Evolutionary conservation across 768 basidiomycete species (phyloP), one percentile per base, ranked within the genome.

Genomic region (Mrakia gelida): DNA sequence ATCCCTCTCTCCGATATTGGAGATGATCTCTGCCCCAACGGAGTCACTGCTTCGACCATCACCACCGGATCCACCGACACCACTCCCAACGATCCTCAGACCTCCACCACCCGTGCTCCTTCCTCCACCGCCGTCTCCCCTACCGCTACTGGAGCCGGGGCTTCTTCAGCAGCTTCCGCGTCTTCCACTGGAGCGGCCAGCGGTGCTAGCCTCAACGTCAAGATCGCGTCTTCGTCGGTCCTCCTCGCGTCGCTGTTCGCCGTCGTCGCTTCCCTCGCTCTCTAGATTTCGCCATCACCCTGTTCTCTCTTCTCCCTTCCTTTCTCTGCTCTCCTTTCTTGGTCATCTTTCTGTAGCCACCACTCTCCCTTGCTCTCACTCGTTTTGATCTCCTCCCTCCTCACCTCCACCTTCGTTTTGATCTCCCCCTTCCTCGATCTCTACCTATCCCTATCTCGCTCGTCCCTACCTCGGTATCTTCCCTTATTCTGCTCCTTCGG

Each of bases 31-130:
- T 79, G 78, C 68, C 73, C 73, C n/a, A 71, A 71, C 54, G 78
- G 78, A 34, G 74, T 75, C 23, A 79, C 67, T 21, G 78, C 73
- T 9, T 79, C 78, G 41, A 79, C 73, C 3, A 59, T 56, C 49
- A 79, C 63, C 38, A 63, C 49, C 28, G 74, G 67, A 10, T 75
- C 78, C 21, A 74, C 43, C 56, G 77, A 77, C 54, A 43, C 76
- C 70, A 54, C 49, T 13, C 67, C 75, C 23, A 65, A 41, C 67
- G 30, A 59, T 30, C 73, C 73, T 56, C 61, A 56, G 56, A 59
- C 56, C 8, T 73, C 73, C 7, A 70, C 67, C 67, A 70, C 67
- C 67, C 34, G 67, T 11, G 67, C 67, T 18, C 15, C 38, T 18
- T 34, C 73, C 15, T 18, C 61, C 10, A 56, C 59, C 23, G 9